Evolutionary conservation across 352 stramenopile genomes (phyloP).

Genomic region (Phytophthora pini): DNA sequence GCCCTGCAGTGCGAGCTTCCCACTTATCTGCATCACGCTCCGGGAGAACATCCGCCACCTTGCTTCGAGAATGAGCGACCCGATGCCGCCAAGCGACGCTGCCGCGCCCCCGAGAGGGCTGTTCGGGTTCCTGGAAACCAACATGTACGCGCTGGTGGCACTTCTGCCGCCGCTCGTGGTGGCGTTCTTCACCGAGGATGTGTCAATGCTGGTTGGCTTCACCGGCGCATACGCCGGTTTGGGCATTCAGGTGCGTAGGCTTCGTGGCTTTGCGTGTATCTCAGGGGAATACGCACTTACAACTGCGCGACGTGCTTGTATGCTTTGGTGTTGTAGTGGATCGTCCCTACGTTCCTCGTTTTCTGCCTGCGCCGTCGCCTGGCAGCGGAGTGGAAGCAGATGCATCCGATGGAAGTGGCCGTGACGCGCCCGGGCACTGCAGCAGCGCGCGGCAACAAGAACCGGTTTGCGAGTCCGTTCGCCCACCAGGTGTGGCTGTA

Average conservation of each 20-base stretch:
- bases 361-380: constrained; percentile 73
- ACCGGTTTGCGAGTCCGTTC: constrained; percentile 85
- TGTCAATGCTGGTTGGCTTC: constrained; percentile 89
- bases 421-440: constrained; percentile 26
- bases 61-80: constrained; percentile 50
- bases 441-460: constrained; percentile 40
- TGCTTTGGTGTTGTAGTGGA: constrained; percentile 61
- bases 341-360: constrained; percentile 83
- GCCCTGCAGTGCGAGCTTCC: constrained; percentile 73
- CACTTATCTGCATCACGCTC: constrained; percentile 87
- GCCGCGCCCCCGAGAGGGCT: constrained; percentile 27
- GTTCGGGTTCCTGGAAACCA: constrained; percentile 53
- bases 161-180: constrained; percentile 82
- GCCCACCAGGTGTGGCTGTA: constrained; percentile 70
- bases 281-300: constrained; percentile 38
- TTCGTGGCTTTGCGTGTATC: constrained; percentile 32
- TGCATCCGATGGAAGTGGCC: constrained; percentile 42
- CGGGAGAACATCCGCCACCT: constrained; percentile 85
- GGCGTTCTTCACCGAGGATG: constrained; percentile 89
- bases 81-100: constrained; percentile 25
- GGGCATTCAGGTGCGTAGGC: constrained; percentile 74
- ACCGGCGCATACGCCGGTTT: constrained; percentile 87
- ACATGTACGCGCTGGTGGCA: constrained; percentile 76
- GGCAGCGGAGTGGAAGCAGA: constrained; percentile 43
- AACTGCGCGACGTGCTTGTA: constrained; percentile 33